A percentile compares a stretch with the other conserved stretches of the same genome.
Conservation (phyloP, 768 basidiomycete species). For the Tylopilus cervinicoccineus region DNA sequence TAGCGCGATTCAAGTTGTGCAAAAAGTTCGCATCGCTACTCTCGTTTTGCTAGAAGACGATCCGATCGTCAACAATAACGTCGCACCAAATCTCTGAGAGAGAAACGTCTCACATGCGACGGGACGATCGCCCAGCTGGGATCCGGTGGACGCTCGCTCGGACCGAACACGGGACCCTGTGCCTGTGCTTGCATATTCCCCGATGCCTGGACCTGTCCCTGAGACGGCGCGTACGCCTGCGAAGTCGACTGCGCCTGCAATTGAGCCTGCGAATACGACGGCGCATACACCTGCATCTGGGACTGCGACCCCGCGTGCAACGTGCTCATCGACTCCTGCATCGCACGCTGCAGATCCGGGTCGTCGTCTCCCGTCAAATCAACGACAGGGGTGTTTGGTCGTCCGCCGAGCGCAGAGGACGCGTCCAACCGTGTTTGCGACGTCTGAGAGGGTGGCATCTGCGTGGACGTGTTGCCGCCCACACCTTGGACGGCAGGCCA, state of each 20-base stretch:
- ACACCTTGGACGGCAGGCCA: conserved; percentile 1
- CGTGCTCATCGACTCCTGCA: conserved; percentile 50
- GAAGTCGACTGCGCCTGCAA: not conserved
- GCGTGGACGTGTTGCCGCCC: not conserved
- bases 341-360: conserved; percentile 44
- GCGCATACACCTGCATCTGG: conserved; percentile 12
- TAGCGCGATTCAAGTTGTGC: conserved; percentile 61
- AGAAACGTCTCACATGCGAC: conserved; percentile 48
- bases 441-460: no score
- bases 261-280: conserved; percentile 15
- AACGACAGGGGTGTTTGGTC: conserved; percentile 38
- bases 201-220: not conserved
- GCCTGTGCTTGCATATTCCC: not conserved
- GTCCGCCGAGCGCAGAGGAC: conserved; percentile 8
- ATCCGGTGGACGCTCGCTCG: conserved; percentile 58
- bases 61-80: not conserved
- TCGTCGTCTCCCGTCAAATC: conserved; percentile 64
- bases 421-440: not conserved
- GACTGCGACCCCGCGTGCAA: conserved; percentile 24
- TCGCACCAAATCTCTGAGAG: not conserved
- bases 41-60: conserved; percentile 27
- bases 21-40: conserved; percentile 48
- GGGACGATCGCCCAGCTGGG: conserved; percentile 69
- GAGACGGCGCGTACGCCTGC: conserved; percentile 16
- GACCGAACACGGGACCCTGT: conserved; percentile 46